Percentiles rank a stretch among this genome's conserved stretches.
phyloP scores from a whole-genome alignment of 1,139 yeast species.

The Blastobotrys proliferans region DNA sequence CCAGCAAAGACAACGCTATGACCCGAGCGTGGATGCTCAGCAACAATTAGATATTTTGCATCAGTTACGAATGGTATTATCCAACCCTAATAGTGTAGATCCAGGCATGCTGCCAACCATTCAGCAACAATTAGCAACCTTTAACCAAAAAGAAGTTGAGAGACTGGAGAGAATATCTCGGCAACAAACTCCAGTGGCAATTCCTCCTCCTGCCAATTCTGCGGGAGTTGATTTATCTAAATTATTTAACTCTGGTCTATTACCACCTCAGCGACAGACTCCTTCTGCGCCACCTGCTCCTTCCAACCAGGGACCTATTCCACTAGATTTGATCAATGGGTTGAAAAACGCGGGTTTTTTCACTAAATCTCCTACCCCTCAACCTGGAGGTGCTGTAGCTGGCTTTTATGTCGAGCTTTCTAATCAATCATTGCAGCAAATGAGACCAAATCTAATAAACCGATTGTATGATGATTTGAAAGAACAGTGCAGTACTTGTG shows the following conservation, averaged over 20 bases:
- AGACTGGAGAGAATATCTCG: constrained; percentile 8
- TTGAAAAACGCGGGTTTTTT: constrained; percentile 23
- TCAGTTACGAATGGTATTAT: constrained; percentile 31
- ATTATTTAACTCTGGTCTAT: constrained; percentile 8
- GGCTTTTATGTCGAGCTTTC: constrained; percentile 28
- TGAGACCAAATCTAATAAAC: constrained; percentile 34
- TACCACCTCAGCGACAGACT: too few species aligned
- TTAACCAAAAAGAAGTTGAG: constrained; percentile 30
- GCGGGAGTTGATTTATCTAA: constrained; percentile 13
- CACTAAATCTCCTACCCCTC: constrained; percentile 7
- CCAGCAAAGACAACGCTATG: constrained; percentile 35
- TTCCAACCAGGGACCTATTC: too few species aligned
- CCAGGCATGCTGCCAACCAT: constrained; percentile 39
- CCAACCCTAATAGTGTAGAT: constrained; percentile 34
- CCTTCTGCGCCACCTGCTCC: too few species aligned
- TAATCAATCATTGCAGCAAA: constrained; percentile 29
- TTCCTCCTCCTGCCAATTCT: constrained; percentile 2
- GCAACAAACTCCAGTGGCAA: constrained; percentile 8
- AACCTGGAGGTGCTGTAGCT: constrained; percentile 3
- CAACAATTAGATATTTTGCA: constrained; percentile 33
- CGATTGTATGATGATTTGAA: constrained; percentile 58
- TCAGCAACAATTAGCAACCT: constrained; percentile 40
- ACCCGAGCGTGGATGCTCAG: constrained; percentile 41
- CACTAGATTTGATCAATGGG: constrained; percentile 18
- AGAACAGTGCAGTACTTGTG: constrained; percentile 84